phyloP scores from a whole-genome alignment of 2,329 filamentous ascomycete genomes.

The Phialophora macrospora region DNA sequence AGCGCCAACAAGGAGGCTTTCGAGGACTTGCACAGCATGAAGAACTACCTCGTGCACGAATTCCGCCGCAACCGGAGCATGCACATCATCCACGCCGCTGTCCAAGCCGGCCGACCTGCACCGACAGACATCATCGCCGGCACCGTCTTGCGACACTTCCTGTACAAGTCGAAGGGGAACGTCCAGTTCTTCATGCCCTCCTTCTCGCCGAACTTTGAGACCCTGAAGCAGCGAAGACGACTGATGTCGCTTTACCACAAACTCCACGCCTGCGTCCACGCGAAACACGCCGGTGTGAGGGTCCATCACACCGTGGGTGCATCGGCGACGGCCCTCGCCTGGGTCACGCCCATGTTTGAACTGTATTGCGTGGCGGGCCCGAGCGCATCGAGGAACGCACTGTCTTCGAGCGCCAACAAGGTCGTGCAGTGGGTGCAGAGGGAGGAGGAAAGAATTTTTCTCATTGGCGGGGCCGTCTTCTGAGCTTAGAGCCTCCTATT shows the following conservation, averaged over 20 bases:
- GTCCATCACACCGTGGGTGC: slow-evolving; percentile 75
- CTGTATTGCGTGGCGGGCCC: slow-evolving; percentile 93
- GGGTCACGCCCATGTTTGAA: slow-evolving; percentile 90
- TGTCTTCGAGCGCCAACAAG: slow-evolving; percentile 85
- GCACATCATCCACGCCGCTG: slow-evolving; percentile 72
- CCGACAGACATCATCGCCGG: slow-evolving; percentile 78
- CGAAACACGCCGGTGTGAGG: slow-evolving; percentile 81
- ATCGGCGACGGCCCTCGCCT: slow-evolving; percentile 79
- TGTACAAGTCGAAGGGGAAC: slow-evolving; percentile 93
- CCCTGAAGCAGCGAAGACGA: slow-evolving; percentile 44
- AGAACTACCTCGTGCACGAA: slow-evolving; percentile 67
- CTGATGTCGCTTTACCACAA: slow-evolving; percentile 84
- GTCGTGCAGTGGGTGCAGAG: slow-evolving; percentile 88
- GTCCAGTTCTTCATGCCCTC: slow-evolving; percentile 95
- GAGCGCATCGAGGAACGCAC: slow-evolving; percentile 62
- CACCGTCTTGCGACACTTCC: slow-evolving; percentile 82
- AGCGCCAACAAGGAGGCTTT: slow-evolving; percentile 93
- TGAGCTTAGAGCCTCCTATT: slow-evolving; percentile 41
- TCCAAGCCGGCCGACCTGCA: slow-evolving; percentile 70
- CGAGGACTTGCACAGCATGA: slow-evolving; percentile 79
- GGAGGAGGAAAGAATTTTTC: slow-evolving; percentile 93
- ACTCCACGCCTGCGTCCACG: slow-evolving; percentile 83
- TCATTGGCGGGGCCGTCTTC: slow-evolving; percentile 94
- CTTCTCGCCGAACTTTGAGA: slow-evolving; percentile 69
- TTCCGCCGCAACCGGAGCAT: slow-evolving; percentile 77